Evolutionary conservation across 176 grass and related monocot genomes (phyloP).

Genomic region (Carex scoparia): DNA sequence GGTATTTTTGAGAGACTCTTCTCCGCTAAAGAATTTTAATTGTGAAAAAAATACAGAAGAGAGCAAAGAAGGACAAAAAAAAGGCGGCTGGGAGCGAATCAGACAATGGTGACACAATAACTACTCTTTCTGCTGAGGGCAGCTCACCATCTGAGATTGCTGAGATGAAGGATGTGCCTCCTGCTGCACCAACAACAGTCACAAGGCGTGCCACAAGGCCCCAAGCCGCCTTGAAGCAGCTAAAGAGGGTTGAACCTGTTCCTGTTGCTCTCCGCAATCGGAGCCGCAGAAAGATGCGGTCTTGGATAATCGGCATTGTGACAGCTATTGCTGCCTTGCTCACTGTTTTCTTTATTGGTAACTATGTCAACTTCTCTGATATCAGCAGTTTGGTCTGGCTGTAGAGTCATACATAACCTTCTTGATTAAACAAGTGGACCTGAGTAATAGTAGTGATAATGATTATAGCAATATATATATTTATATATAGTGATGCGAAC

Average conservation of each 20-base stretch:
- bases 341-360: constrained; percentile 53
- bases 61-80: constrained; percentile 52
- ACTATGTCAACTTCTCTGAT: constrained; percentile 41
- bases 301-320: constrained; percentile 46
- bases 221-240: constrained; percentile 39
- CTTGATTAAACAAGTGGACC: constrained; percentile 9
- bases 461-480: constrained; percentile 23
- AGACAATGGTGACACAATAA: constrained; percentile 16
- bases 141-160: constrained; percentile 24
- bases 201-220: constrained; percentile 31
- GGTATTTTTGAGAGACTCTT: neutral
- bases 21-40: neutral
- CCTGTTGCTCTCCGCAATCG: constrained; percentile 63
- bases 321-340: constrained; percentile 34
- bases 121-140: constrained; percentile 27
- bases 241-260: constrained; percentile 51
- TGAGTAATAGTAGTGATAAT: constrained; percentile 25
- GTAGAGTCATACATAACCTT: constrained; percentile 12
- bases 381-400: constrained; percentile 26
- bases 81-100: constrained; percentile 9
- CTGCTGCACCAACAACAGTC: constrained; percentile 6
- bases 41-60: constrained; percentile 48
- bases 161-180: constrained; percentile 19
- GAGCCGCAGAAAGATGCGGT: constrained; percentile 45
- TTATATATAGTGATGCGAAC: constrained; percentile 17